Percentiles rank a stretch among this genome's conserved stretches.
These are phyloP conservation scores for Phytophthora vignae DNA, from an alignment of 352 stramenopile genomes.

Conservation along the genomic window DNA sequence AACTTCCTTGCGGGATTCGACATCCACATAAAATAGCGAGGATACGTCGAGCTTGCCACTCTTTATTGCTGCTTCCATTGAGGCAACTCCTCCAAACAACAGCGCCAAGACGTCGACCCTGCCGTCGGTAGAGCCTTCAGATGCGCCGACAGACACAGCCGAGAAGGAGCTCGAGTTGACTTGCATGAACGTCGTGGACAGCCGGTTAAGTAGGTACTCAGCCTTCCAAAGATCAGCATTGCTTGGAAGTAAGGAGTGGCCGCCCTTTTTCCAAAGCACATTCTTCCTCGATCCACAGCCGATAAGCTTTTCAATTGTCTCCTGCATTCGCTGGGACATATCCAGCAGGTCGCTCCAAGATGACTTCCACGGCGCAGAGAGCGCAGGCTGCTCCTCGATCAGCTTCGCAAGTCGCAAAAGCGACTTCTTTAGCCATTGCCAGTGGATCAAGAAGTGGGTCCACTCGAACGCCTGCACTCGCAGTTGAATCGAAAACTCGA, in stretches of 20 bases:
- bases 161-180: constrained; percentile 44
- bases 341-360: constrained; percentile 63
- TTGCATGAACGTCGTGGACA: constrained; percentile 73
- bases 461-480: constrained; percentile 64
- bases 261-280: constrained; percentile 94
- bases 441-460: constrained; percentile 87
- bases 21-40: constrained; percentile 77
- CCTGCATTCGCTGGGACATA: constrained; percentile 78
- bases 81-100: constrained; percentile 72
- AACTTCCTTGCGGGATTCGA: constrained; percentile 69
- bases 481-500: constrained; percentile 84
- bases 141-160: constrained; percentile 22
- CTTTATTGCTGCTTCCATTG: constrained; percentile 87
- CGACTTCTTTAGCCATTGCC: constrained; percentile 81
- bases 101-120: constrained; percentile 78
- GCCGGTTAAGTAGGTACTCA: constrained; percentile 67
- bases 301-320: constrained; percentile 75
- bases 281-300: constrained; percentile 75
- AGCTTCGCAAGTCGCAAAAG: constrained; percentile 44
- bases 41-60: constrained; percentile 78
- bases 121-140: constrained; percentile 33
- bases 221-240: constrained; percentile 73
- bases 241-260: constrained; percentile 81
- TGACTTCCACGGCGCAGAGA: constrained; percentile 23
- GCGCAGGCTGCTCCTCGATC: constrained; percentile 19